Conservation (phyloP, 2,329 filamentous ascomycete genomes). For the Fusarium cyanostomum region DNA sequence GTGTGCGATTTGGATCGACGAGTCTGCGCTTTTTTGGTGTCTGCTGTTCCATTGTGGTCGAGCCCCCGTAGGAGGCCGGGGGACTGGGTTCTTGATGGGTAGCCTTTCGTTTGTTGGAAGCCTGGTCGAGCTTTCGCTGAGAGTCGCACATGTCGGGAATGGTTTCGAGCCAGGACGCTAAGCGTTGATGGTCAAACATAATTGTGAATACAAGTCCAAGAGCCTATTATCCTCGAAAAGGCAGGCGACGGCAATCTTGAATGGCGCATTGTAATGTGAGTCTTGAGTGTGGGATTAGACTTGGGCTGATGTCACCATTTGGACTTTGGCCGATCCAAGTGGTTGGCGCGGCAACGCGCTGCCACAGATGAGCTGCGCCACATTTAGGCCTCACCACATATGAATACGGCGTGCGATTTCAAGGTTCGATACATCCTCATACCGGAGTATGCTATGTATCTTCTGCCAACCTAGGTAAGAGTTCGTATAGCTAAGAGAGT, state of each 20-base stretch:
- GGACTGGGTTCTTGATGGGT: slow-evolving; percentile 1
- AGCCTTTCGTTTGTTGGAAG: slow-evolving; percentile 4
- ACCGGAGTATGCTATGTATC: too few species aligned
- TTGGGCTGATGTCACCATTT: not conserved
- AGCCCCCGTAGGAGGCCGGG: not conserved
- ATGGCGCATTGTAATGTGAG: not conserved
- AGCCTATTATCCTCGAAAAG: not conserved
- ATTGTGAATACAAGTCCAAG: not conserved
- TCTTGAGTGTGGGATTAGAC: not conserved
- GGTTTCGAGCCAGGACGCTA: slow-evolving; percentile 5
- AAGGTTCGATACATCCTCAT: too few species aligned
- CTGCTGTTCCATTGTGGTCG: not conserved
- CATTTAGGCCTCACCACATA: not conserved
- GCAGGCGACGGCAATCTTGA: not conserved
- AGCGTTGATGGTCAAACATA: slow-evolving; percentile 2
- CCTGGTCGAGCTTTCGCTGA: not conserved
- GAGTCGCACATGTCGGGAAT: slow-evolving; percentile 7
- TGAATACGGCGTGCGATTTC: too few species aligned
- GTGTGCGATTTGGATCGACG: slow-evolving; percentile 1
- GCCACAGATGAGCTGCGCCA: not conserved
- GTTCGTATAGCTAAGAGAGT: too few species aligned
- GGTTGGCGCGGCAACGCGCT: slow-evolving; percentile 1
- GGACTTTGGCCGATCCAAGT: not conserved
- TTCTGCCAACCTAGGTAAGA: too few species aligned
- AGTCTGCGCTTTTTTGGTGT: not conserved